phyloP scores from a whole-genome alignment of 495 filamentous ascomycete species.

The Haplographium delicatum region DNA sequence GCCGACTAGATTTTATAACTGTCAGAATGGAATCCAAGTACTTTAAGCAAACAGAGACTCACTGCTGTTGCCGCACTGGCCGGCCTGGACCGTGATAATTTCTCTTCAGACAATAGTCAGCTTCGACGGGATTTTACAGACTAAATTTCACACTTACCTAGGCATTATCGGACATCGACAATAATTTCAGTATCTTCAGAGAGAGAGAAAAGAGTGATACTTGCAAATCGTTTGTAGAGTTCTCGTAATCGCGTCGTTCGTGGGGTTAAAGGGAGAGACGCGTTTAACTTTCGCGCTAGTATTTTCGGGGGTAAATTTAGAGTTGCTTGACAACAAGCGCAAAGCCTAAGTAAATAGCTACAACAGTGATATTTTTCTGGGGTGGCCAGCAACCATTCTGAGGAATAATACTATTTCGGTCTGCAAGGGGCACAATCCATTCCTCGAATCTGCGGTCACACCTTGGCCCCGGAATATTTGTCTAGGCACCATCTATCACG shows the following conservation, averaged over 20 bases:
- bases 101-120: constrained; percentile 54
- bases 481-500: background rate
- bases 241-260: background rate
- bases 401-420: too few species aligned
- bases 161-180: constrained; percentile 36
- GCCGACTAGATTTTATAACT: constrained; percentile 53
- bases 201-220: background rate
- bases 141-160: too few species aligned
- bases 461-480: too few species aligned
- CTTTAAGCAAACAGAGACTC: constrained; percentile 34
- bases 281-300: constrained; percentile 11
- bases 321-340: background rate
- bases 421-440: too few species aligned
- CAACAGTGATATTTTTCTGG: too few species aligned
- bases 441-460: too few species aligned
- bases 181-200: background rate
- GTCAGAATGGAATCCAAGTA: constrained; percentile 11
- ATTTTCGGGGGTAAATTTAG: background rate
- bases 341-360: background rate
- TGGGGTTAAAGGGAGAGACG: constrained; percentile 9
- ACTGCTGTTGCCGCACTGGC: constrained; percentile 99
- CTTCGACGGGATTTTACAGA: too few species aligned
- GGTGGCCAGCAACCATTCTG: too few species aligned
- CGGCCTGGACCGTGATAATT: constrained; percentile 98
- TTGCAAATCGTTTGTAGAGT: background rate